Evolutionary conservation across 768 basidiomycete genomes (phyloP), one percentile per base, ranked within the genome.

Genomic region (Hydnomerulius pinastri): DNA sequence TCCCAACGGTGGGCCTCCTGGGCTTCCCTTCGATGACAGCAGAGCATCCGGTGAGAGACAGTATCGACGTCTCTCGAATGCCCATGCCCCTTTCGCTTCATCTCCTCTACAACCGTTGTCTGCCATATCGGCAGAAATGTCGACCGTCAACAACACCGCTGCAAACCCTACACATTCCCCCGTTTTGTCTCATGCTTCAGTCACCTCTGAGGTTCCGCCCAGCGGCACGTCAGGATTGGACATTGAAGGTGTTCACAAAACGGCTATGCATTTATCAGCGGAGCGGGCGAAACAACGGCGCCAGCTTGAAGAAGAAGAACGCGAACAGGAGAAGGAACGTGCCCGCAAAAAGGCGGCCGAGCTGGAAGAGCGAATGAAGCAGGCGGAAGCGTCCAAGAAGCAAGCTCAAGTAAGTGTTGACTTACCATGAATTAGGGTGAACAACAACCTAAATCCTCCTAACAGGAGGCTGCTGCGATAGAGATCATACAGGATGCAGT

Each of bases 211-310:
- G 35, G 42, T 45, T 13, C 29, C 32, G 17, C 55, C 63, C 17
- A 65, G 63, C 35, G 50, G 61, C 10, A 42, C 70, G 5, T 62
- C 66, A 32, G 50, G 54, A 21, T 64, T 73, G 28, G 82, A 83
- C 48, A 60, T 88, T 25, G 87, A 91, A 43, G 82, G 82, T 44
- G 79, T 73, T n/a, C 77, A 80, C 50, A 87, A 88, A 64, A 82
- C 83, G 39, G 71, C 85, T 15, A 93, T 94, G 92, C 91, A 92
- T 52, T 79, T 69, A 47, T 89, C 89, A 6, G 92, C 92, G 2
- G 91, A 90, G 54, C 80, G 91, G 33, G 92, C 92, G 6, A 86
- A 82, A 60, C 79, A 86, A 54, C 76, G 92, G 46, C 74, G 90
- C 40, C 85, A 90, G 60, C 79, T 87, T 43, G 92, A 94, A 58